Evolutionary conservation across 371 early-diverging fungal species (phyloP), one percentile per base, ranked within the genome.

Genomic region (Thermomucor indicae-seudaticae): DNA sequence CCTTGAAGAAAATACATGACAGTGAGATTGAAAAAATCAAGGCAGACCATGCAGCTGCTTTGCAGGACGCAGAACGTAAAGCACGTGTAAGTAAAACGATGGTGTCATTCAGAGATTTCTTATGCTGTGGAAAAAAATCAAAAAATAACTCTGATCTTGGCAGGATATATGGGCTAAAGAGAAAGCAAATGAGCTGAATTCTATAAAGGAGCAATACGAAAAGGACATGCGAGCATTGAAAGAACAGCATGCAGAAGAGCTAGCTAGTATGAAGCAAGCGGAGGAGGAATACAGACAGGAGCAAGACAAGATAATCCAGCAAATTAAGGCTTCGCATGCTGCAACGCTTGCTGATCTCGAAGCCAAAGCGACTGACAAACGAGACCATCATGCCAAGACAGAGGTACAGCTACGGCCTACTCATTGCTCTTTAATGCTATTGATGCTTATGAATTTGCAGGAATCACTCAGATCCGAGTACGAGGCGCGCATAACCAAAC

Each of bases 311-410:
- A 35, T 16, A 3, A 1, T 50, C 2, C 16, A 50, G 31, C 19
- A 50, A 17, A n/a, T 50, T n/a, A 41, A 50, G 30, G 29, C 28
- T 14, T 23, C 58, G 11, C 58, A 58, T 22, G 52, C 51, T 1
- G 48, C 27, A 16, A 49, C 48, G 8, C n/a, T 58, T 12, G 52
- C 52, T 7, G 53, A 58, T 16, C 23, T 58, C 28, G 43, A 58
- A 52, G 39, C 41, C 40, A 48, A 58, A 34, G 17, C 40, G 39
- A 19, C 29, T 19, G 41, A 35, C 22, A 38, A 20, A 23, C 22
- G 10, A 38, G 24, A n/a, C 5, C 37, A 10, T 16, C 16, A 25
- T 49, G 38, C 12, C 17, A 32, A 51, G 32, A 41, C 30, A 30
- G 40, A 51, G 42, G 43, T 22, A 43, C 19, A 14, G 12, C 5